These are phyloP conservation scores for Coprinellus aureogranulatus DNA, from an alignment of 768 basidiomycete species.

Conservation along the genomic window DNA sequence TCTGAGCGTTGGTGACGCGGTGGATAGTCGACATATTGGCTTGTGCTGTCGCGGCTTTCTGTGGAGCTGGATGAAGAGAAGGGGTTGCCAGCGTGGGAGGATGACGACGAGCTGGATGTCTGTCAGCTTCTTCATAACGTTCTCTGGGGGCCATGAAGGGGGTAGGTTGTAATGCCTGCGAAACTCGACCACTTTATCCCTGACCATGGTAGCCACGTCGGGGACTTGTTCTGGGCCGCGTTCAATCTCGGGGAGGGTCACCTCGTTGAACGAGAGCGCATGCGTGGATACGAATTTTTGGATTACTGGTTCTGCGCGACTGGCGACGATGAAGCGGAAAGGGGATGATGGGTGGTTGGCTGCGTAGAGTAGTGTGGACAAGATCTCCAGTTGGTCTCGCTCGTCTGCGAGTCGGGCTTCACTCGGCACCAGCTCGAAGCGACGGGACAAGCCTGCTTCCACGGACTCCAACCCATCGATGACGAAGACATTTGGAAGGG, in stretches of 20 bases:
- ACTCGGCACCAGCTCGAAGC: background rate
- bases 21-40: no score
- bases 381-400: background rate
- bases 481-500: constrained; percentile 2
- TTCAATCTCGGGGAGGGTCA: constrained; percentile 2
- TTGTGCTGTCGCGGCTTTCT: constrained; percentile 1
- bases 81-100: background rate
- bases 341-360: background rate
- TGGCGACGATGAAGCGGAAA: constrained; percentile 5
- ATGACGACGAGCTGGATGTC: background rate
- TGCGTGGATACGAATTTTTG: background rate
- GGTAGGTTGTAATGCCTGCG: constrained; percentile 5
- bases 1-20: background rate
- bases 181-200: background rate
- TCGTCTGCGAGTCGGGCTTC: background rate
- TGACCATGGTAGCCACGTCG: background rate
- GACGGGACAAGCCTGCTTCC: background rate
- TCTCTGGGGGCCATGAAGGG: background rate
- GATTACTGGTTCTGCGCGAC: constrained; percentile 6
- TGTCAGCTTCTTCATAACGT: background rate
- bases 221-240: background rate
- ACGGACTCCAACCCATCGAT: constrained; percentile 14
- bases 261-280: background rate
- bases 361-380: background rate
- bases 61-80: background rate